phyloP scores from a whole-genome alignment of 2,329 filamentous ascomycete species.

The Lasiodiplodia hormozganensis region DNA sequence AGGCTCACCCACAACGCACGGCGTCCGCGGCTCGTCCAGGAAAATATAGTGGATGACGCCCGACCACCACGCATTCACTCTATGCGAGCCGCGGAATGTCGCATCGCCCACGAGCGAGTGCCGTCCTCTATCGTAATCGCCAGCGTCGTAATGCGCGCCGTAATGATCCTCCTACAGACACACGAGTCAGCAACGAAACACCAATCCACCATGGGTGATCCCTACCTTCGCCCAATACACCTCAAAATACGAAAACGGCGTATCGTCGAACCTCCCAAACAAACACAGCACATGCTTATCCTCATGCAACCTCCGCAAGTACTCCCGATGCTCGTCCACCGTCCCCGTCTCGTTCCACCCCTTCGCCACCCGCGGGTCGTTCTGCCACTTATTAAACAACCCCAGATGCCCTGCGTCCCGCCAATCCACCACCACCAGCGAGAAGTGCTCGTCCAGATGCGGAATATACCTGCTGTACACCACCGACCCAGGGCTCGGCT shows the following conservation, averaged over 20 bases:
- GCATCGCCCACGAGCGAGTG: conserved; percentile 66
- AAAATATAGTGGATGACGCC: conserved; percentile 66
- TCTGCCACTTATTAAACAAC: conserved; percentile 82
- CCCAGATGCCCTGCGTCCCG: conserved; percentile 67
- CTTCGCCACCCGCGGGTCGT: conserved; percentile 79
- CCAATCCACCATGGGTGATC: no score
- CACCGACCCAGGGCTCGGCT: conserved; percentile 72
- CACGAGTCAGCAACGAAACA: no score
- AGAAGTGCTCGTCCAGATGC: conserved; percentile 77
- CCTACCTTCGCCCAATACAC: conserved; percentile 74
- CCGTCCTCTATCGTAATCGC: conserved; percentile 65
- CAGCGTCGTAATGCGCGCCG: conserved; percentile 64
- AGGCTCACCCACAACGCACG: conserved; percentile 70
- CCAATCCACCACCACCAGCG: conserved; percentile 75
- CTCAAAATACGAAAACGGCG: conserved; percentile 79
- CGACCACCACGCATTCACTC: conserved; percentile 65
- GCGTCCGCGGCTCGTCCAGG: conserved; percentile 64
- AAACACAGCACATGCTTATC: conserved; percentile 76
- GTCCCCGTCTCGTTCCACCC: conserved; percentile 83
- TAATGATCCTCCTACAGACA: conserved; percentile 58
- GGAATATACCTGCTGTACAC: conserved; percentile 82
- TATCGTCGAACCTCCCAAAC: conserved; percentile 74
- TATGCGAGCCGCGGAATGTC: conserved; percentile 61
- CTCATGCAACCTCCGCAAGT: conserved; percentile 70
- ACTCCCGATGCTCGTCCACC: conserved; percentile 74